Base-by-base conservation (phyloP, 495 filamentous ascomycete species). In the Darksidea phi region DNA sequence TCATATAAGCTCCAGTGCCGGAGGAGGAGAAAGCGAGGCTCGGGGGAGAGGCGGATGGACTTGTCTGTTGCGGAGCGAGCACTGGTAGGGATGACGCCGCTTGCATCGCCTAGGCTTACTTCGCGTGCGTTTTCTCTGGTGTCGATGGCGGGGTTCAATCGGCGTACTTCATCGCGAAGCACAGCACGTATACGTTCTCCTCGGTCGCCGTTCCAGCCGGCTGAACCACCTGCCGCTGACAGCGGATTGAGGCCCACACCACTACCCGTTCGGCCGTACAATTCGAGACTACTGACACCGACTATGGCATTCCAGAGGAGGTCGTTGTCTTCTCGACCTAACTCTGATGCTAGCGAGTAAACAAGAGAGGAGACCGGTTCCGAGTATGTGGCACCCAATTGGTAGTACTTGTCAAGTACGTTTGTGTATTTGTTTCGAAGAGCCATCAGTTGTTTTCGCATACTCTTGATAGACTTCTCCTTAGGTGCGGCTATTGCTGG, bases 1-100 rank as follows among this genome's bases (percentile, higher is more conserved):
- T 98, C 94, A 72, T 97, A 97, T 3, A 98, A 78, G 50, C 90
- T 94, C 94, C 94, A 98, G 69, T 98, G 94, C 23, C 94, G 80
- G 53, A 98, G 89, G 0, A 98, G 83, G 24, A 97, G 83, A 66
- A 98, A 97, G 53, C 87, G 88, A 34, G 93, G 95, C 73, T 98
- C 94, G 0, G 95, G 94, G 0, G 91, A 96, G 26, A 98, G 74
- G 17, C 91, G 88, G 66, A 98, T 98, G 46, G 90, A 87, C 20
- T 84, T 95, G 72, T 98, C 94, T 47, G 90, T 91, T 15, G 95
- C 90, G 58, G 87, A 91, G 57, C 87, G 79, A 1, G 91, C 94
- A 13, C 90, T 89, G 0, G 91, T 96, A 32, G 89, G 91, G 59
- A 97, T 95, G 34, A 91, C 80, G 25, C 88, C 89, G 10, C 78